phyloP scores from a whole-genome alignment of 1,139 yeast species.

The Diutina catenulata region DNA sequence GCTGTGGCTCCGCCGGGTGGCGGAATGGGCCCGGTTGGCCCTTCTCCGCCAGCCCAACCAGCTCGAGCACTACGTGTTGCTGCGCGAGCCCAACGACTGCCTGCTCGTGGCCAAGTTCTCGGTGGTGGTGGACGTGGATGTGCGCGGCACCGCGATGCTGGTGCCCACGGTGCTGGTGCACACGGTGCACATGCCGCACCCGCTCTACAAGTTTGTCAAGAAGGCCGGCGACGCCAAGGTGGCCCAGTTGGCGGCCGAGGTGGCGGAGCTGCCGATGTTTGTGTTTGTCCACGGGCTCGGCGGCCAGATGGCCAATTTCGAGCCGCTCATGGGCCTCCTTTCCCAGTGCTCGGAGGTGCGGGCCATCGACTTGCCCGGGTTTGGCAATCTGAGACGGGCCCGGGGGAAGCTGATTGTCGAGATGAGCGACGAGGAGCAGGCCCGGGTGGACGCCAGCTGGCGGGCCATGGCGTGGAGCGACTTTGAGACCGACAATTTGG shows the following conservation, averaged over 20 bases:
- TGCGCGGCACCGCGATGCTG: slow-evolving; percentile 14
- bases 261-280: slow-evolving; percentile 42
- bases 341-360: slow-evolving; percentile 56
- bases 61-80: slow-evolving; percentile 30
- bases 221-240: slow-evolving; percentile 18
- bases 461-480: slow-evolving; percentile 27
- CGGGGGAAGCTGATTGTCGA: slow-evolving; percentile 10
- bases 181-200: slow-evolving; percentile 42
- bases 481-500: slow-evolving; percentile 37
- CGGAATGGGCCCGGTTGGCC: neutral
- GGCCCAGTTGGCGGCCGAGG: slow-evolving; percentile 15
- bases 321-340: slow-evolving; percentile 49
- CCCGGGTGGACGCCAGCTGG: slow-evolving; percentile 19
- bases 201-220: slow-evolving; percentile 35
- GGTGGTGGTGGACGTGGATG: slow-evolving; percentile 23
- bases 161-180: slow-evolving; percentile 27
- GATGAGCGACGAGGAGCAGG: slow-evolving; percentile 16
- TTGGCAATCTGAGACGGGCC: slow-evolving; percentile 40
- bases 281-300: slow-evolving; percentile 67
- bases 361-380: slow-evolving; percentile 65
- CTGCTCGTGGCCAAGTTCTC: slow-evolving; percentile 40
- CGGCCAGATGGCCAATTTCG: slow-evolving; percentile 68
- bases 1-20: neutral
- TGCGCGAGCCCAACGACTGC: slow-evolving; percentile 42
- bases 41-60: slow-evolving; percentile 11